phyloP scores from a whole-genome alignment of 129 eudicot species.

The Arctium minus region DNA sequence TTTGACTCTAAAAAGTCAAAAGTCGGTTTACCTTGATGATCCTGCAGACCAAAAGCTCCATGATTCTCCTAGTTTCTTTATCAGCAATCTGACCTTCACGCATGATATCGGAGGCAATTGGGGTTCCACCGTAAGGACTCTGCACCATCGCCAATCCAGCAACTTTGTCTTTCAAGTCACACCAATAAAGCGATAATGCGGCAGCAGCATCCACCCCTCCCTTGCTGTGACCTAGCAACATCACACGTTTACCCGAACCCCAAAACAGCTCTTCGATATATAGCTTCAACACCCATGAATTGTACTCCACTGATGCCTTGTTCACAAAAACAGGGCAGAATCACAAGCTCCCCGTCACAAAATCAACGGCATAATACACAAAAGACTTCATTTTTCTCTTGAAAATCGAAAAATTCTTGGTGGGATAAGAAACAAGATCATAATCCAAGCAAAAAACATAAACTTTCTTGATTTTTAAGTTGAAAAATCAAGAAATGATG shows the following conservation, averaged over 20 bases:
- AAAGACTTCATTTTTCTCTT: not conserved
- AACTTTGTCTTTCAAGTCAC: slow-evolving; percentile 67
- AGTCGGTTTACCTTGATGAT: slow-evolving; percentile 58
- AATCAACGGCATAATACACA: not conserved
- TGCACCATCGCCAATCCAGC: slow-evolving; percentile 90
- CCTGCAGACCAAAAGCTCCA: slow-evolving; percentile 80
- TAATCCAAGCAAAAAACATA: not conserved
- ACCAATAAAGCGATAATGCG: slow-evolving; percentile 78
- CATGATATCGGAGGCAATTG: slow-evolving; percentile 92
- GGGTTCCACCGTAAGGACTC: slow-evolving; percentile 98
- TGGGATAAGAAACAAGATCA: not conserved
- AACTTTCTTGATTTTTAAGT: not conserved
- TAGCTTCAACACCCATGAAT: slow-evolving; percentile 83
- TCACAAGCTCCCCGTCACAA: not conserved
- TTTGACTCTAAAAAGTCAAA: slow-evolving; percentile 13
- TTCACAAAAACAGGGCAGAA: slow-evolving; percentile 17
- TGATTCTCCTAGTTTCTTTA: slow-evolving; percentile 67
- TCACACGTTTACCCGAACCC: slow-evolving; percentile 96
- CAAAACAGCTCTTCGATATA: slow-evolving; percentile 87
- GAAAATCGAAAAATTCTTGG: not conserved
- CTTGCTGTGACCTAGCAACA: slow-evolving; percentile 97
- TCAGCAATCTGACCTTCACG: slow-evolving; percentile 97
- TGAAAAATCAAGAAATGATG: not conserved
- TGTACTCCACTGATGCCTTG: slow-evolving; percentile 96
- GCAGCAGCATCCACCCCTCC: slow-evolving; percentile 99